Percentiles rank a stretch among this genome's conserved stretches.
Evolutionary conservation across 2,329 filamentous ascomycete species (phyloP).

Genomic region (Colletotrichum sp.): DNA sequence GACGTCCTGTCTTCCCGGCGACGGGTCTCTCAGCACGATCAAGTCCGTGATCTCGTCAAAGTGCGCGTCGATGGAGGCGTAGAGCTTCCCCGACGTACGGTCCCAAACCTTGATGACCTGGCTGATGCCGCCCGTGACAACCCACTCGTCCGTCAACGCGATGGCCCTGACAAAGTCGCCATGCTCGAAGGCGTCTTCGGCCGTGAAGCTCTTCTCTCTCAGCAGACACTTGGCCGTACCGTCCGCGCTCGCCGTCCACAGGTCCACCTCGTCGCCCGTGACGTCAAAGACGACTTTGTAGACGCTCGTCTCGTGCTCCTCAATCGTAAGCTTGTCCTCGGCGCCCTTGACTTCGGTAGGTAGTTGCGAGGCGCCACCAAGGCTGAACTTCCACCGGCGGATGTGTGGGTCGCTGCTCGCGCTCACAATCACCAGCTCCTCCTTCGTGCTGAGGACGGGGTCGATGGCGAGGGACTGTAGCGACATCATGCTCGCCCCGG

Average conservation of each 20-base stretch:
- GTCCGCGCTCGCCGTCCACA: slow-evolving; percentile 95
- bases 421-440: slow-evolving; percentile 69
- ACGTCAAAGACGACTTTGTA: slow-evolving; percentile 79
- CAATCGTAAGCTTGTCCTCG: slow-evolving; percentile 57
- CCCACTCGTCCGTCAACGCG: slow-evolving; percentile 75
- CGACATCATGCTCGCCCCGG: slow-evolving; percentile 71
- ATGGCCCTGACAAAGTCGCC: slow-evolving; percentile 91
- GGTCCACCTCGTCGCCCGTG: slow-evolving; percentile 66
- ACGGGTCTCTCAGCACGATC: slow-evolving; percentile 57
- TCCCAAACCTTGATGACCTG: slow-evolving; percentile 95
- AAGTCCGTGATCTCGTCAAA: slow-evolving; percentile 92
- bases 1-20: slow-evolving; percentile 39
- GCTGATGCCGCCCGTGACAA: slow-evolving; percentile 87
- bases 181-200: slow-evolving; percentile 77
- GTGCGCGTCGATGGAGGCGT: slow-evolving; percentile 80
- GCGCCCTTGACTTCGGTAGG: slow-evolving; percentile 36
- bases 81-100: slow-evolving; percentile 70
- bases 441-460: slow-evolving; percentile 57
- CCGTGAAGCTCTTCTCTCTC: slow-evolving; percentile 69
- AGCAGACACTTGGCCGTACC: slow-evolving; percentile 84
- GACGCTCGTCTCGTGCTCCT: slow-evolving; percentile 89
- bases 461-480: slow-evolving; percentile 83
- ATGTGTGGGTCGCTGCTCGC: slow-evolving; percentile 84
- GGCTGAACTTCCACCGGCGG: slow-evolving; percentile 73
- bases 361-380: slow-evolving; percentile 59